A percentile compares a stretch with the other conserved stretches of the same genome.
These are phyloP conservation scores for Melocanna baccifera DNA, from an alignment of 176 grass and related monocot genomes.

Conservation along the genomic window DNA sequence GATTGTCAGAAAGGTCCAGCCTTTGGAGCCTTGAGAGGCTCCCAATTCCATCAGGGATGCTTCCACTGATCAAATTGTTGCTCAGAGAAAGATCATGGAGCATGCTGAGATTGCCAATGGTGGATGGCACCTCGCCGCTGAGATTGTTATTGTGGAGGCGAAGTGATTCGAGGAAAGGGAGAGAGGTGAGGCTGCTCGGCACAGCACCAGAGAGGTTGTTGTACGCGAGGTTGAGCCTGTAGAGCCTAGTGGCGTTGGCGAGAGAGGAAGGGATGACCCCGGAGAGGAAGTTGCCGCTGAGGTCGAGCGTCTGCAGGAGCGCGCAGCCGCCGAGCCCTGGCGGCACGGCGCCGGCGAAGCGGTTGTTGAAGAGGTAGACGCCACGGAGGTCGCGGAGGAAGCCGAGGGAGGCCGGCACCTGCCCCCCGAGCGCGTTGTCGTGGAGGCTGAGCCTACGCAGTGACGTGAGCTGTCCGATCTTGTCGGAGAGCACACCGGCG, in stretches of 20 bases:
- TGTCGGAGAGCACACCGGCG: constrained; percentile 65
- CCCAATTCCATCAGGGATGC: constrained; percentile 59
- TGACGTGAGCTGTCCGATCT: constrained; percentile 71
- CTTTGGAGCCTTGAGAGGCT: constrained; percentile 57
- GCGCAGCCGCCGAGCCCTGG: constrained; percentile 51
- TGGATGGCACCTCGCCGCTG: constrained; percentile 50
- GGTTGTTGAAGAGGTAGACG: constrained; percentile 92
- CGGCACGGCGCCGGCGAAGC: constrained; percentile 68
- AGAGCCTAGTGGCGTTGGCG: constrained; percentile 53
- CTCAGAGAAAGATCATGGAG: constrained; percentile 56
- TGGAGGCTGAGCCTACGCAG: constrained; percentile 83
- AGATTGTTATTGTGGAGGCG: constrained; percentile 65
- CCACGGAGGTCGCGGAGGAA: constrained; percentile 70
- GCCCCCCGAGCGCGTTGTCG: constrained; percentile 80
- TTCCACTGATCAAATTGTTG: constrained; percentile 61
- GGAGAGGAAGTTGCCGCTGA: constrained; percentile 74
- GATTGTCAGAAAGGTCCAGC: constrained; percentile 71
- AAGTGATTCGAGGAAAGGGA: constrained; percentile 57
- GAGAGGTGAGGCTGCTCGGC: constrained; percentile 38
- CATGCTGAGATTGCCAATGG: constrained; percentile 51
- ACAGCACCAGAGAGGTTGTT: constrained; percentile 79
- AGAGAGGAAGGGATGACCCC: constrained; percentile 59
- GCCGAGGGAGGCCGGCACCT: constrained; percentile 55
- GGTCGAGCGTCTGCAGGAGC: constrained; percentile 78
- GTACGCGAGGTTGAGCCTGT: constrained; percentile 68